phyloP scores from a whole-genome alignment of 345 rosid species.

The Erucastrum elatum region DNA sequence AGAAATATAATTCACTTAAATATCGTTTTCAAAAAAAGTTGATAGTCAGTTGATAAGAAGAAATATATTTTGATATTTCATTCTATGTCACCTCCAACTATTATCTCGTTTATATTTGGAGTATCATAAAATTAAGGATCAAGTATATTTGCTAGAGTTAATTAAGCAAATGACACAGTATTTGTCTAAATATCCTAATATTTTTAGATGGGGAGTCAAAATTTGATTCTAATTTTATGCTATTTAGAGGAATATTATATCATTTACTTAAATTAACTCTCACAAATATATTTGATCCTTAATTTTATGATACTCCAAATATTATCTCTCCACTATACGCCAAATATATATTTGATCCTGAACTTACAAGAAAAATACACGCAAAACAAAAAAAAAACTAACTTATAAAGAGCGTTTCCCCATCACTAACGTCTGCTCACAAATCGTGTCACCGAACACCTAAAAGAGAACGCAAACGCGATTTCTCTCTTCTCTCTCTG shows the following conservation, averaged over 20 bases:
- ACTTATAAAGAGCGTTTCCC: constrained; percentile 30
- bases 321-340: not conserved
- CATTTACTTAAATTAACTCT: not conserved
- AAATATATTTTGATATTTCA: not conserved
- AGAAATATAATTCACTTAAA: too few species aligned
- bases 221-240: not conserved
- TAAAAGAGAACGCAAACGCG: constrained; percentile 19
- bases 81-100: not conserved
- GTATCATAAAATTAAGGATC: not conserved
- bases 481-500: constrained; percentile 21
- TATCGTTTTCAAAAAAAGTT: not conserved
- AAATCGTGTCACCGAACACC: not conserved
- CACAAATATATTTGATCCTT: not conserved
- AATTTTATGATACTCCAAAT: not conserved
- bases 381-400: not conserved
- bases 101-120: not conserved
- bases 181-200: too few species aligned
- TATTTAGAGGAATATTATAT: not conserved
- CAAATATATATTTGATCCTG: not conserved
- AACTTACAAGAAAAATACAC: not conserved
- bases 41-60: not conserved
- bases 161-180: not conserved
- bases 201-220: too few species aligned
- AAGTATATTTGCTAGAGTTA: not conserved
- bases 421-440: not conserved